phyloP scores from a whole-genome alignment of 352 stramenopile genomes.

The Pseudoperonospora humuli region DNA sequence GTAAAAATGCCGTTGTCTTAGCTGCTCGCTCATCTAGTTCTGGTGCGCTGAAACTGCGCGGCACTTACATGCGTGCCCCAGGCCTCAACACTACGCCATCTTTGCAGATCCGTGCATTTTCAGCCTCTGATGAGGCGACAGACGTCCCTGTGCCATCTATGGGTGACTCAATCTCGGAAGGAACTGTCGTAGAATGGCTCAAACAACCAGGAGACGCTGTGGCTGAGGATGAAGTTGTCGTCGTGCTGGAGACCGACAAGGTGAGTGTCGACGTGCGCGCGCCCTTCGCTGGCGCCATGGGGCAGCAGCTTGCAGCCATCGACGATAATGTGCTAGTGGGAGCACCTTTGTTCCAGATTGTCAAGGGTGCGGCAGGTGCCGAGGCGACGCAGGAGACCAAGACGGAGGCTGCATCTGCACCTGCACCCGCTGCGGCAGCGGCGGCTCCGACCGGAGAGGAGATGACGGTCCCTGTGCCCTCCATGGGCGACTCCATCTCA shows the following conservation, averaged over 20 bases:
- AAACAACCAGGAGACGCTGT: constrained; percentile 91
- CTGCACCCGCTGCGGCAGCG: constrained; percentile 11
- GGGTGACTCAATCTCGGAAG: constrained; percentile 96
- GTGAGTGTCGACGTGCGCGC: constrained; percentile 88
- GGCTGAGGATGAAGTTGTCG: constrained; percentile 93
- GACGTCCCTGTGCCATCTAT: constrained; percentile 84
- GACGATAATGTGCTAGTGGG: constrained; percentile 95
- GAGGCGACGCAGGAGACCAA: constrained; percentile 15
- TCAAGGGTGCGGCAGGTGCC: constrained; percentile 61
- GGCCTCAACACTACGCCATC: not conserved
- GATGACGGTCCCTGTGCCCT: constrained; percentile 69
- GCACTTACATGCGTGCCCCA: not conserved
- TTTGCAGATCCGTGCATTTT: constrained; percentile 30
- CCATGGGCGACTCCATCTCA: constrained; percentile 95
- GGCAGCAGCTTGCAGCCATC: constrained; percentile 84
- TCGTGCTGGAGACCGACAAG: constrained; percentile 99
- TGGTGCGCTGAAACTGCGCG: not conserved
- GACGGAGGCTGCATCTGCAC: constrained; percentile 9
- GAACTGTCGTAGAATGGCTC: constrained; percentile 94
- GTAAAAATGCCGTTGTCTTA: constrained; percentile 6
- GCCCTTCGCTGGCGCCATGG: constrained; percentile 80
- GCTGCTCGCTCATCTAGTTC: constrained; percentile 7
- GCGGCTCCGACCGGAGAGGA: constrained; percentile 17
- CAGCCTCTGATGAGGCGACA: constrained; percentile 16
- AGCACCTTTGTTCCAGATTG: constrained; percentile 87